Conservation (phyloP, 208 protist genomes). For the Crithidia expoeki region DNA sequence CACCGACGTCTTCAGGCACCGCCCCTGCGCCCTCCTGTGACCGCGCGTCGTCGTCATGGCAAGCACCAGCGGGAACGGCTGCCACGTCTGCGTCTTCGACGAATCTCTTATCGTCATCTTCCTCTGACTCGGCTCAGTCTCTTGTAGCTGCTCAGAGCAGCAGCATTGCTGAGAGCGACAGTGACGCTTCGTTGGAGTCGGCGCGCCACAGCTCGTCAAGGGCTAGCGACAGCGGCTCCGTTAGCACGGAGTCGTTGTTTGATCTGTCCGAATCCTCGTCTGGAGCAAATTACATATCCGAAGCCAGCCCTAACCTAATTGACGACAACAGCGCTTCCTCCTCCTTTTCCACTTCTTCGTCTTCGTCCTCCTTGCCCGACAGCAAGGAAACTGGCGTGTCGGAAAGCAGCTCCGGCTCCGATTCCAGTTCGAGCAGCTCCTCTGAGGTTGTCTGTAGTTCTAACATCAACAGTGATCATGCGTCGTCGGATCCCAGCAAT, state of each 20-base stretch:
- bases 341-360: background rate
- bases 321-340: constrained; percentile 8
- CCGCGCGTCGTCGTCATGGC: too few relatives aligned
- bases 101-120: too few relatives aligned
- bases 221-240: background rate
- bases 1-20: too few relatives aligned
- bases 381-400: background rate
- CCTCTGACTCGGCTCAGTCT: too few relatives aligned
- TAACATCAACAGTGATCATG: constrained; percentile 9
- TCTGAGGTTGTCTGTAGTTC: too few relatives aligned
- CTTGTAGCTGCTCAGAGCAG: constrained; percentile 1
- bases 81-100: too few relatives aligned
- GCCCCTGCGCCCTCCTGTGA: too few relatives aligned
- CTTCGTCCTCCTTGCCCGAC: background rate
- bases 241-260: background rate
- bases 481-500: background rate
- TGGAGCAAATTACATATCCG: background rate
- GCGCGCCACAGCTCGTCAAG: background rate
- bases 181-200: background rate
- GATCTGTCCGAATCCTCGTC: background rate
- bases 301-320: background rate
- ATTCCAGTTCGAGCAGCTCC: background rate
- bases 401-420: background rate
- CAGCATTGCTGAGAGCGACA: background rate
- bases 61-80: too few relatives aligned